Percentiles rank a stretch among this genome's conserved stretches.
phyloP scores from a whole-genome alignment of 441 rosid species.

The Syzygium malaccense region DNA sequence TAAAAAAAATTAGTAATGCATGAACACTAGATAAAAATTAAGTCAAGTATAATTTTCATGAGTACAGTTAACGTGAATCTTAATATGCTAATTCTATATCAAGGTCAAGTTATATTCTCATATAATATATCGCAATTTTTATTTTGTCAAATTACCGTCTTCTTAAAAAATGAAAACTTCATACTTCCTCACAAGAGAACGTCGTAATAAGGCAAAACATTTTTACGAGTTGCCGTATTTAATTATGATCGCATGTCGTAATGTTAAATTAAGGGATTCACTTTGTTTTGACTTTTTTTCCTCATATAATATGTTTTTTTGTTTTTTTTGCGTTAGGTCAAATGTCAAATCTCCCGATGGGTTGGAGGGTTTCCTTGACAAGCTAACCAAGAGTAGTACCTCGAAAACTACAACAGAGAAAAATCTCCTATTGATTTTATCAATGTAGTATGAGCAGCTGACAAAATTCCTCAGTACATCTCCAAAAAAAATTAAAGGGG shows the following conservation, averaged over 20 bases:
- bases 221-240: not conserved
- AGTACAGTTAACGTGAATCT: too few relatives aligned
- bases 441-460: not conserved
- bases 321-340: not conserved
- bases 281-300: not conserved
- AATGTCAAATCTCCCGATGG: not conserved
- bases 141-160: not conserved
- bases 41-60: not conserved
- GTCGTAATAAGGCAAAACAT: not conserved
- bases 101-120: not conserved
- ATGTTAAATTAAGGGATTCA: not conserved
- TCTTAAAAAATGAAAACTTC: not conserved
- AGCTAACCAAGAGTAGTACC: not conserved
- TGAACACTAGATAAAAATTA: not conserved
- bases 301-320: not conserved
- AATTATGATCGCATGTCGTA: not conserved
- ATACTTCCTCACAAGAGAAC: not conserved
- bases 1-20: not conserved
- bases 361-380: not conserved
- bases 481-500: not conserved
- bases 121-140: not conserved
- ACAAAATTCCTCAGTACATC: not conserved
- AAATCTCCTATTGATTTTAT: not conserved
- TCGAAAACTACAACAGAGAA: not conserved
- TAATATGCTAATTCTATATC: not conserved